These are phyloP conservation scores for Leccinum subtestaceum DNA, from an alignment of 768 basidiomycete species.

Conservation along the genomic window DNA sequence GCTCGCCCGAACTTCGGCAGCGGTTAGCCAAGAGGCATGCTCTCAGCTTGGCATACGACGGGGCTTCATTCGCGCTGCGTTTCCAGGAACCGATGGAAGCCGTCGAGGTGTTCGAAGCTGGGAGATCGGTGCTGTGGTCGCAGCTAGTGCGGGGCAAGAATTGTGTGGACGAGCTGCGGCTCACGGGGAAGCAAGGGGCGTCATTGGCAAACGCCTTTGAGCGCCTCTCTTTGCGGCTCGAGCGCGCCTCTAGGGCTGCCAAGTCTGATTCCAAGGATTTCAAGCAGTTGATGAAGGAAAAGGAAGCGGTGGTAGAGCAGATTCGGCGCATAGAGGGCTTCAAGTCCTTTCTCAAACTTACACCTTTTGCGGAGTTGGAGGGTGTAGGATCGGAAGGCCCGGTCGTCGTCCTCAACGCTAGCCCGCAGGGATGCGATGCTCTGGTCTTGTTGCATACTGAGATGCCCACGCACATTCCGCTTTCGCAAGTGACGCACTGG, in stretches of 20 bases:
- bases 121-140: constrained; percentile 34
- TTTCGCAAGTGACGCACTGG: constrained; percentile 14
- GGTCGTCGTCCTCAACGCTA: constrained; percentile 35
- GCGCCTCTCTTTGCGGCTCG: constrained; percentile 17
- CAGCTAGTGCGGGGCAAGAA: constrained; percentile 29
- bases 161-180: constrained; percentile 27
- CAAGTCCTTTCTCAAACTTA: constrained; percentile 28
- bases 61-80: constrained; percentile 27
- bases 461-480: constrained; percentile 18
- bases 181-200: constrained; percentile 15
- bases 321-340: constrained; percentile 34
- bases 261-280: constrained; percentile 14
- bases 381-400: constrained; percentile 33
- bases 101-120: constrained; percentile 32
- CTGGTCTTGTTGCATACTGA: constrained; percentile 16
- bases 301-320: constrained; percentile 23
- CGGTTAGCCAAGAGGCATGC: constrained; percentile 11
- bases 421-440: constrained; percentile 22
- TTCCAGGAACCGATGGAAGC: constrained; percentile 24
- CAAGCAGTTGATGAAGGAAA: constrained; percentile 26
- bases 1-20: constrained; percentile 19
- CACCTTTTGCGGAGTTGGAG: constrained; percentile 25
- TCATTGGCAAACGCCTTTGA: constrained; percentile 24
- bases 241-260: constrained; percentile 9
- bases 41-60: constrained; percentile 25